phyloP scores from a whole-genome alignment of 2,329 filamentous ascomycete species.

The Paraphoma chrysanthemicola region DNA sequence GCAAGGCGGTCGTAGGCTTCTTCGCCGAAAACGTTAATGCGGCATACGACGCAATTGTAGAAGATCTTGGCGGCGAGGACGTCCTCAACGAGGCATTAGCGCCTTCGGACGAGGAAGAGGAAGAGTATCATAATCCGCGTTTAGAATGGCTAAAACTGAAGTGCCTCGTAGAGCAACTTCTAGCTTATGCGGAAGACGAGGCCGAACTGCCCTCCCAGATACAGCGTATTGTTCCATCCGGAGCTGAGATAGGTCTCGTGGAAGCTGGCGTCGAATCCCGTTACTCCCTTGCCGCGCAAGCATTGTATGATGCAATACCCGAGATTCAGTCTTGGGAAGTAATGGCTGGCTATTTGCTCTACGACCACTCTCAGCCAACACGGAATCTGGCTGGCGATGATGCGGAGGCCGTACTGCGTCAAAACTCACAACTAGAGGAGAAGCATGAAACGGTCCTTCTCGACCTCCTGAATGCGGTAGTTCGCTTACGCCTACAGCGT shows the following conservation, averaged over 20 bases:
- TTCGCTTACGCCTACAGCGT: slow-evolving; percentile 75
- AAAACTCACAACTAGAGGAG: slow-evolving; percentile 74
- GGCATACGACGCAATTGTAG: slow-evolving; percentile 77
- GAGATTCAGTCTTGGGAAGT: slow-evolving; percentile 88
- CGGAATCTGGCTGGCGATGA: slow-evolving; percentile 65
- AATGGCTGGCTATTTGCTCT: slow-evolving; percentile 87
- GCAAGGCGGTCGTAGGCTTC: slow-evolving; percentile 88
- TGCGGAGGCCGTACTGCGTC: slow-evolving; percentile 70
- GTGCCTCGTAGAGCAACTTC: slow-evolving; percentile 82
- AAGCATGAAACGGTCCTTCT: slow-evolving; percentile 85
- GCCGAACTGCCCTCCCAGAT: slow-evolving; percentile 62
- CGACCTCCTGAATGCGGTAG: slow-evolving; percentile 83
- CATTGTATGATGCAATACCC: slow-evolving; percentile 80
- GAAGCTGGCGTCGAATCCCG: slow-evolving; percentile 76
- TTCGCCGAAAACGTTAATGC: slow-evolving; percentile 89
- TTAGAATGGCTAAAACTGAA: slow-evolving; percentile 91
- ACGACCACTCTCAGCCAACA: slow-evolving; percentile 75
- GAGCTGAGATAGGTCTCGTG: slow-evolving; percentile 56
- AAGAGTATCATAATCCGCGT: slow-evolving; percentile 76
- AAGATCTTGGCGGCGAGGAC: slow-evolving; percentile 84
- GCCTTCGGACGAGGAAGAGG: slow-evolving; percentile 73
- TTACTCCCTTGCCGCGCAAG: slow-evolving; percentile 84
- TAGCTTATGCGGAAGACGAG: slow-evolving; percentile 77
- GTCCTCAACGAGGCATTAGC: slow-evolving; percentile 76
- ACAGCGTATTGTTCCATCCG: slow-evolving; percentile 51